Evolutionary conservation across 768 basidiomycete species (phyloP).

Genomic region (Tricholoma terreum): DNA sequence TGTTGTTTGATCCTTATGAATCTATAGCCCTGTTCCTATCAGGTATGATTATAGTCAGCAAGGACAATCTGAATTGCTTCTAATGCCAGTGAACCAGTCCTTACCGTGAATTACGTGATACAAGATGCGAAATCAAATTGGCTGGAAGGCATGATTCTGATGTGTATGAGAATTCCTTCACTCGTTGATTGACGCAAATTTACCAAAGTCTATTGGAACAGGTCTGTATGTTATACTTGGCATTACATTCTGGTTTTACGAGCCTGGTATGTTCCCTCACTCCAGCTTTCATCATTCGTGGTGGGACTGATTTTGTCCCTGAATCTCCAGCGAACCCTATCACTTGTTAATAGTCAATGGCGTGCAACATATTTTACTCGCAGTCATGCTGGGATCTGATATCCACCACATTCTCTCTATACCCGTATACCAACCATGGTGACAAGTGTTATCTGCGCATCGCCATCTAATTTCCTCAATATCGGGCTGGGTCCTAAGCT

Average conservation of each 20-base stretch:
- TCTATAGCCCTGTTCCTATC: constrained; percentile 59
- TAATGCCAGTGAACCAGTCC: constrained; percentile 39
- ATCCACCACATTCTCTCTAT: too few relatives aligned
- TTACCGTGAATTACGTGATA: constrained; percentile 84
- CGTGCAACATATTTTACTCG: too few relatives aligned
- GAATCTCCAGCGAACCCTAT: not conserved
- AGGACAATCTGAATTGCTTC: not conserved
- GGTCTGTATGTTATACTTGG: constrained; percentile 71
- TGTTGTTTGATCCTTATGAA: constrained; percentile 88
- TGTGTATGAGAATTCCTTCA: constrained; percentile 44
- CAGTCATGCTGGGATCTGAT: too few relatives aligned
- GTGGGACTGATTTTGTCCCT: not conserved
- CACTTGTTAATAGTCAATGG: not conserved
- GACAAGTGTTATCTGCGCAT: too few relatives aligned
- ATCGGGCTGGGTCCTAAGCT: too few relatives aligned
- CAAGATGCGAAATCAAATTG: constrained; percentile 90
- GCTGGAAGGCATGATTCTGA: constrained; percentile 75
- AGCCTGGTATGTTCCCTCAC: constrained; percentile 30
- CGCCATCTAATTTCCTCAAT: too few relatives aligned
- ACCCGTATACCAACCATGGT: too few relatives aligned
- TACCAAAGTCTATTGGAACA: constrained; percentile 19
- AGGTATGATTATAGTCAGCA: constrained; percentile 23
- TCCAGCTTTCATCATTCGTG: not conserved
- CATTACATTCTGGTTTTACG: constrained; percentile 63
- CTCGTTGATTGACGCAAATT: not conserved